Percentiles rank a stretch among this genome's conserved stretches.
Evolutionary conservation across 202 grass and related monocot species (phyloP).

Genomic region (Carex arenaria): DNA sequence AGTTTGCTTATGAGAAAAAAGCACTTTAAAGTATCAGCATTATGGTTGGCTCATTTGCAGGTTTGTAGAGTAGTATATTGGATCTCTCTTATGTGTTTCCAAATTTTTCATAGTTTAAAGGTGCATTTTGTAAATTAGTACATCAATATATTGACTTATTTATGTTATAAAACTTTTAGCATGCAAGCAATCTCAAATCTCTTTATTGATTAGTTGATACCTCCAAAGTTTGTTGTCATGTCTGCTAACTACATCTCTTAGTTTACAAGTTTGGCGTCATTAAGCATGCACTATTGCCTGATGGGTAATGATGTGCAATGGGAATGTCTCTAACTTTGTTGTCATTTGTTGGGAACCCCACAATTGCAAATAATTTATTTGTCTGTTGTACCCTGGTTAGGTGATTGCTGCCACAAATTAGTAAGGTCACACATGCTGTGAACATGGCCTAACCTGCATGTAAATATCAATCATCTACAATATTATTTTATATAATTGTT

Average conservation of each 20-base stretch:
- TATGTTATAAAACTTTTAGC: not conserved
- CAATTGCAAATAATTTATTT: constrained; percentile 7
- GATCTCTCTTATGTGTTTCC: not conserved
- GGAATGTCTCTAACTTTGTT: constrained; percentile 16
- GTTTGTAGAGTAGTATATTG: not conserved
- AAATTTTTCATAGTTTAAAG: constrained; percentile 5
- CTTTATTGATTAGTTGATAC: constrained; percentile 11
- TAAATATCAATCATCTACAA: not conserved
- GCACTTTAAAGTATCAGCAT: not conserved
- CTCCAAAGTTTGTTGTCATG: constrained; percentile 11
- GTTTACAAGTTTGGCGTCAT: constrained; percentile 18
- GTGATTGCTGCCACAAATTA: not conserved
- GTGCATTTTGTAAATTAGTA: constrained; percentile 14
- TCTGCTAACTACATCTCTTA: constrained; percentile 2
- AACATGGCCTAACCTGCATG: not conserved
- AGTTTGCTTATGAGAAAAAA: not conserved
- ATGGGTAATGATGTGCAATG: constrained; percentile 3
- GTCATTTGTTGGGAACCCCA: constrained; percentile 17
- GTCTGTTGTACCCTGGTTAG: not conserved
- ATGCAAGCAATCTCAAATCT: not conserved
- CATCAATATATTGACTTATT: not conserved
- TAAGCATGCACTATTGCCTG: constrained; percentile 1
- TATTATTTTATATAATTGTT: not conserved
- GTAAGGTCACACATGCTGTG: not conserved
- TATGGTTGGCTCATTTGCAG: not conserved